These are phyloP conservation scores for Exobasidium rhododendri DNA, from an alignment of 1,284 basidiomycete genomes.

Conservation along the genomic window DNA sequence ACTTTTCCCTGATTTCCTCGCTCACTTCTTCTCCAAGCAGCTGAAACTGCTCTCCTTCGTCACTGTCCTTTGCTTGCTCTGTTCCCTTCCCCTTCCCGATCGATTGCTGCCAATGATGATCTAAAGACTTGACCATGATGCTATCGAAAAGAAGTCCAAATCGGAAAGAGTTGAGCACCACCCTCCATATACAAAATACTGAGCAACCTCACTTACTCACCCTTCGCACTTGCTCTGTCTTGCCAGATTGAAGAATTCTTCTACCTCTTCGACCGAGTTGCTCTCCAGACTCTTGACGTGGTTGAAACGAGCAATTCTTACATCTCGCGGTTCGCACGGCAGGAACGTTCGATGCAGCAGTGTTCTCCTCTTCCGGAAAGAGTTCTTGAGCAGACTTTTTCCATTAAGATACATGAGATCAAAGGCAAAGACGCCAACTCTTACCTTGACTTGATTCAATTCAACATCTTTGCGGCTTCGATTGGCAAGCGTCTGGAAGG, in stretches of 20 bases:
- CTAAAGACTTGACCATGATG: constrained; percentile 73
- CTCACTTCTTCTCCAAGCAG: constrained; percentile 36
- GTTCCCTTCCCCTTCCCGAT: too few species aligned
- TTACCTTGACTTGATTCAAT: constrained; percentile 46
- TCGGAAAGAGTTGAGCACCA: too few species aligned
- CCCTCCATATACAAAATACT: too few species aligned
- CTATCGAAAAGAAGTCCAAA: background rate
- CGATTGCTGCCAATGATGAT: constrained; percentile 48
- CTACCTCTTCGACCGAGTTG: constrained; percentile 64
- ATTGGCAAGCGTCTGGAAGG: constrained; percentile 44
- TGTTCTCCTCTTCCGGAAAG: constrained; percentile 71
- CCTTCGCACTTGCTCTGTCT: constrained; percentile 83
- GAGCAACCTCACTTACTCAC: background rate
- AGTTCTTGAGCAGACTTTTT: constrained; percentile 68
- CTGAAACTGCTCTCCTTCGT: constrained; percentile 14
- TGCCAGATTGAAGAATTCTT: constrained; percentile 71
- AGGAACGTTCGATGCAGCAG: constrained; percentile 63
- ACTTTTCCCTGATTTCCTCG: constrained; percentile 17
- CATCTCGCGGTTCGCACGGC: constrained; percentile 54
- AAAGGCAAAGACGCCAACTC: constrained; percentile 50
- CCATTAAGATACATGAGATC: constrained; percentile 57
- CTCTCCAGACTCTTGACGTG: constrained; percentile 78
- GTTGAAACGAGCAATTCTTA: constrained; percentile 65
- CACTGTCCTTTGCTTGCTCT: constrained; percentile 29
- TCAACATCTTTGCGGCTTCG: constrained; percentile 49